Conservation (phyloP, 176 grass and related monocot species). For the Coix lacrymajobi region DNA sequence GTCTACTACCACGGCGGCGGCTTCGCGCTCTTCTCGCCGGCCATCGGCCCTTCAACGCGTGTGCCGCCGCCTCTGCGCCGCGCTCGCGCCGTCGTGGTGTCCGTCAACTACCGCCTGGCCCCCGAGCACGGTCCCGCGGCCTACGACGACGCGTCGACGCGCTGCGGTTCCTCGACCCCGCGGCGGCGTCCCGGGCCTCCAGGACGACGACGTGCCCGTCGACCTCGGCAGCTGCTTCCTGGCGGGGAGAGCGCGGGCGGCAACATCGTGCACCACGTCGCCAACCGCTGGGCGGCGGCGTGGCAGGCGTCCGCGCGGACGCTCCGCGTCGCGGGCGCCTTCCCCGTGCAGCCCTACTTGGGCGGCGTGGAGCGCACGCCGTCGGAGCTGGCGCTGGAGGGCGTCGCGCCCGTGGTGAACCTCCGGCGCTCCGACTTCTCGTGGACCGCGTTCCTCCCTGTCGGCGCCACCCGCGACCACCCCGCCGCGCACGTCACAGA, state of each 20-base stretch:
- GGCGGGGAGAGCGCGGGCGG: constrained; percentile 81
- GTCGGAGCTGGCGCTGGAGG: not conserved
- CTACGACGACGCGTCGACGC: constrained; percentile 35
- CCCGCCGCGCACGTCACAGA: constrained; percentile 10
- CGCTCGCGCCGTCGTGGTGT: constrained; percentile 33
- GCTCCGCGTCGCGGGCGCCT: constrained; percentile 38
- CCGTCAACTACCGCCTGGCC: constrained; percentile 45
- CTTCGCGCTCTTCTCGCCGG: constrained; percentile 62
- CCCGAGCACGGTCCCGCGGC: constrained; percentile 48
- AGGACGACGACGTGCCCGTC: not conserved
- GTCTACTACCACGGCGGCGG: constrained; percentile 82
- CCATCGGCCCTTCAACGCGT: constrained; percentile 42
- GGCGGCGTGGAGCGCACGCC: constrained; percentile 2
- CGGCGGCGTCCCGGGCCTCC: not conserved
- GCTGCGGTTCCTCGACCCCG: constrained; percentile 22
- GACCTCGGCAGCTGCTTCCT: constrained; percentile 46
- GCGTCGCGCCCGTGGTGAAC: not conserved
- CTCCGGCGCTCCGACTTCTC: not conserved
- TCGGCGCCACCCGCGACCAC: not conserved
- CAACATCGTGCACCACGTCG: constrained; percentile 88
- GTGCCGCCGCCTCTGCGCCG: constrained; percentile 46
- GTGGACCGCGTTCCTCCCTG: constrained; percentile 3
- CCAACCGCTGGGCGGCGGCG: constrained; percentile 22
- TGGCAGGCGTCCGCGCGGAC: not conserved
- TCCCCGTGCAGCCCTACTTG: constrained; percentile 11